phyloP scores from a whole-genome alignment of 2,329 filamentous ascomycete species.

The Akanthomyces uredinophilus region DNA sequence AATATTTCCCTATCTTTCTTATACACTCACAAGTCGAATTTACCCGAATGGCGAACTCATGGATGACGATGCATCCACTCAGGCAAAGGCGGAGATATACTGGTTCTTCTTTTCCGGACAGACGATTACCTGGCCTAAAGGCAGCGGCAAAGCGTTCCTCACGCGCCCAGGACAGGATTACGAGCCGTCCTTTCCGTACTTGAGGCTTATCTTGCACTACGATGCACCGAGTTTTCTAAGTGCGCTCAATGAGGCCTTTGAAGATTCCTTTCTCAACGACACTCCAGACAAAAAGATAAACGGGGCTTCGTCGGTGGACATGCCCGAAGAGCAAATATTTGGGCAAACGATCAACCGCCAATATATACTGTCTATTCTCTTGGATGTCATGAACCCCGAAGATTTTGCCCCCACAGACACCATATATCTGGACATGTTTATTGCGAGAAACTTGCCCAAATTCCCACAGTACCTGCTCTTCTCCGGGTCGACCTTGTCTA shows the following conservation, averaged over 20 bases:
- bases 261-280: slow-evolving; percentile 89
- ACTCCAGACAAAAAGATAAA: slow-evolving; percentile 58
- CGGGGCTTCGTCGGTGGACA: slow-evolving; percentile 43
- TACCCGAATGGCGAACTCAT: slow-evolving; percentile 82
- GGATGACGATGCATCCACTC: slow-evolving; percentile 63
- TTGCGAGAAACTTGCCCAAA: slow-evolving; percentile 91
- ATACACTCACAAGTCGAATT: slow-evolving; percentile 80
- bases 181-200: slow-evolving; percentile 77
- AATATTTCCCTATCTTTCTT: slow-evolving; percentile 91
- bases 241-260: slow-evolving; percentile 93
- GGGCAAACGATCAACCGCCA: slow-evolving; percentile 78
- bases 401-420: slow-evolving; percentile 77
- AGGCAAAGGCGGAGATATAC: slow-evolving; percentile 84
- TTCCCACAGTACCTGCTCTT: slow-evolving; percentile 94
- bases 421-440: slow-evolving; percentile 97
- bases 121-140: slow-evolving; percentile 68
- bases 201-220: slow-evolving; percentile 79
- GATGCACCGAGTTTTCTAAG: slow-evolving; percentile 91
- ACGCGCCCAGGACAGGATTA: slow-evolving; percentile 51
- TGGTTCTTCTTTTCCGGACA: slow-evolving; percentile 89
- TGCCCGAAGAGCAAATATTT: slow-evolving; percentile 62
- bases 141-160: slow-evolving; percentile 53
- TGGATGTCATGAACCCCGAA: slow-evolving; percentile 78
- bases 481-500: slow-evolving; percentile 77
- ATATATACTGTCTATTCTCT: slow-evolving; percentile 83